phyloP scores from a whole-genome alignment of 257 asterid genomes.

The Przewalskia tangutica region DNA sequence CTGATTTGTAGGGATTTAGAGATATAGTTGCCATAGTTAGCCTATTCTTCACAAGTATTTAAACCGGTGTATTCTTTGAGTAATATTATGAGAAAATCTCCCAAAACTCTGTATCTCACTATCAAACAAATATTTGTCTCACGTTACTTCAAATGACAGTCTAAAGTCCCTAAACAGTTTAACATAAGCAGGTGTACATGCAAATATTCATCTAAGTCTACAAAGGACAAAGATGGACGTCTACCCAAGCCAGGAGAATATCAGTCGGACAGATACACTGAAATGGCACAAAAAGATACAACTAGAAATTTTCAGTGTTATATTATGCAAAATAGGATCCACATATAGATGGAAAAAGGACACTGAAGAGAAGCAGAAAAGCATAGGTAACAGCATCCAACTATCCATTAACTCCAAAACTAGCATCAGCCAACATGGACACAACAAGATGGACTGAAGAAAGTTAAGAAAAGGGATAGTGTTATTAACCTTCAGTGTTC shows the following conservation, averaged over 20 bases:
- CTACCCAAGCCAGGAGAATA: neutral
- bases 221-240: neutral
- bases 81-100: too few relatives aligned
- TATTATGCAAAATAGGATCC: neutral
- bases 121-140: neutral
- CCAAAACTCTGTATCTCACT: too few relatives aligned
- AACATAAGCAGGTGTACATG: neutral
- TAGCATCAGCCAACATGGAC: neutral
- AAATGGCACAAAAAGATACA: neutral
- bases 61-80: too few relatives aligned
- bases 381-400: too few relatives aligned
- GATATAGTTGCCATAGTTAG: too few relatives aligned
- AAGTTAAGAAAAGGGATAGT: neutral
- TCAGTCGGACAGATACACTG: neutral
- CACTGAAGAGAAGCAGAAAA: too few relatives aligned
- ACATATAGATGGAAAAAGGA: neutral
- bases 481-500: slow-evolving; percentile 72
- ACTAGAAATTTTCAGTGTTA: neutral
- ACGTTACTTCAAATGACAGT: neutral
- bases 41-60: too few relatives aligned
- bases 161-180: neutral
- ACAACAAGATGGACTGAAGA: neutral
- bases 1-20: too few relatives aligned
- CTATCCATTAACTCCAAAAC: neutral
- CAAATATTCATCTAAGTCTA: neutral